Evolutionary conservation across 2,329 filamentous ascomycete species (phyloP), one percentile per base, ranked within the genome.

Genomic region (Metarhizium sp.): DNA sequence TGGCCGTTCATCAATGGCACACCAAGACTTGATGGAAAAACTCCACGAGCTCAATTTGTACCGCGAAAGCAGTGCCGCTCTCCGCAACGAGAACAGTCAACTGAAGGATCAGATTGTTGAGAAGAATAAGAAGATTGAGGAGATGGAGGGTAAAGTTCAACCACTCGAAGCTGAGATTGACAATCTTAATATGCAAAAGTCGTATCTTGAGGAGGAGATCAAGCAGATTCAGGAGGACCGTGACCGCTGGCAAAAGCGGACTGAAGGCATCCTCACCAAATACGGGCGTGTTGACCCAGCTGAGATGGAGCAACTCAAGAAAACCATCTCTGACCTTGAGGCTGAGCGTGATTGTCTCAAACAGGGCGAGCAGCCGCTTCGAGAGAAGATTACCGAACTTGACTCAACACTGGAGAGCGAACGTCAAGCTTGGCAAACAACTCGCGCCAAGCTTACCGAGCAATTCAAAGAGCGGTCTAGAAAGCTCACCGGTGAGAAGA

Each of bases 41-140:
- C 81, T 99, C 58, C 94, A 95, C 64, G 91, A 99, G 70, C 82
- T 99, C 57, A 99, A 99, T 64, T 78, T 96, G 16, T 95, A 95
- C 77, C 88, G 94, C 11, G 94, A 99, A 72, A 96, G 92, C 74
- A 96, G 89, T 63, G 88, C 88, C 55, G 94, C 92, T 1, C 78
- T 99, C 16, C 88, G 95, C 47, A 90, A 88, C 62, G 92, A 99
- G 67, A 85, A 88, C 58, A 84, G 87, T 55, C 86, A 91, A 63
- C 83, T 90, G 2, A 88, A 94, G 62, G 78, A 84, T 13, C 85
- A 90, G 60, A 78, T 96, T 29, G 75, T 82, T 0, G 86, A 90
- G 64, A 94, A 90, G 74, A 82, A 80, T 20, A 77, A 81, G 60
- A 88, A 85, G 64, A 79, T 96, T 7, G 82, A 92, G 56, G 84